phyloP scores from a whole-genome alignment of 306 rosid genomes.

The Pyrus communis region DNA sequence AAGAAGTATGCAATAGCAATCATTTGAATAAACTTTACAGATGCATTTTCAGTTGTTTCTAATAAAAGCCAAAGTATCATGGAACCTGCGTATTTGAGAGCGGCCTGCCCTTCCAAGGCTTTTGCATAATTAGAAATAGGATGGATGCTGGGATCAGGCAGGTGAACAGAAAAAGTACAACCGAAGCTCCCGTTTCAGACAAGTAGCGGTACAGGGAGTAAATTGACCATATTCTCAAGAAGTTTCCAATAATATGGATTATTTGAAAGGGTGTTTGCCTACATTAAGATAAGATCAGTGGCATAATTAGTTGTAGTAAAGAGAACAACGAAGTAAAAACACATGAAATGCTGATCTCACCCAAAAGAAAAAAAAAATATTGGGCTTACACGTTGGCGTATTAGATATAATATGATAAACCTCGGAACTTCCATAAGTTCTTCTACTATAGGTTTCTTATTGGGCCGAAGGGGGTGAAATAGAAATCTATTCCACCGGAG shows the following conservation, averaged over 20 bases:
- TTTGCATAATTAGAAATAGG: slow-evolving; percentile 74
- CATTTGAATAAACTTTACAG: neutral
- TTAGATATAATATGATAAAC: neutral
- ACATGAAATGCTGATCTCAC: neutral
- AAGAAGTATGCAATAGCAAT: slow-evolving; percentile 13
- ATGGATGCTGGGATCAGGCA: slow-evolving; percentile 77
- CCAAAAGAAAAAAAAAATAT: neutral
- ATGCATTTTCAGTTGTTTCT: neutral
- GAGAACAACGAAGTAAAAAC: neutral
- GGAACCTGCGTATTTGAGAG: slow-evolving; percentile 82
- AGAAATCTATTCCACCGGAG: neutral
- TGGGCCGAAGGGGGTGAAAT: neutral
- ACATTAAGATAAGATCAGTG: slow-evolving; percentile 21
- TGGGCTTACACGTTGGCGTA: neutral
- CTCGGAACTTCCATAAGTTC: neutral
- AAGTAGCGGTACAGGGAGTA: slow-evolving; percentile 78
- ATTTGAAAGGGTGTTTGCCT: slow-evolving; percentile 93
- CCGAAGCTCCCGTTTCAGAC: slow-evolving; percentile 75
- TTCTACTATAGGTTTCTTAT: neutral
- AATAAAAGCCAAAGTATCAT: neutral
- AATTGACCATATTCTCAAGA: slow-evolving; percentile 95
- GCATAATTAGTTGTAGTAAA: slow-evolving; percentile 1
- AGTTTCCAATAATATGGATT: slow-evolving; percentile 71
- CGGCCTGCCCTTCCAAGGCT: slow-evolving; percentile 98
- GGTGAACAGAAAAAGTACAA: slow-evolving; percentile 73